Base-by-base conservation (phyloP, 495 filamentous ascomycete genomes). In the Penicillium taxi region DNA sequence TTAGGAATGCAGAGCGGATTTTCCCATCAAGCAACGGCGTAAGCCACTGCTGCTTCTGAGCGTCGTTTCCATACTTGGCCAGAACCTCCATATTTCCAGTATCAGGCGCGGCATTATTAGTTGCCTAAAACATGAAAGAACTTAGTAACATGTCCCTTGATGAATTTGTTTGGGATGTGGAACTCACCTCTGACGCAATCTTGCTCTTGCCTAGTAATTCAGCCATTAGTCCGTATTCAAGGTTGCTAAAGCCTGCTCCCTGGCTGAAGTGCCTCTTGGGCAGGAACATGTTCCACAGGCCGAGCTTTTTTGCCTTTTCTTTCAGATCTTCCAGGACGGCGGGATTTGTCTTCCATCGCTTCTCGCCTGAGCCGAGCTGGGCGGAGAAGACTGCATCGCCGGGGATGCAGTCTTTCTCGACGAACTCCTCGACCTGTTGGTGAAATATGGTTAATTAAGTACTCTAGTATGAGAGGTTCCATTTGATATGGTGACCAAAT, bases 211-310 rank as follows among this genome's bases (percentile, higher is more conserved):
- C 89, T 53, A 95, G 66, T 55, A 82, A 78, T 61, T 94, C 89
- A 15, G 88, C 88, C 82, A 94, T 94, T 57, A 95, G 60, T 3
- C 85, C 88, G 52, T 95, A 95, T 58, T 95, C 88, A 13, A 95
- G 69, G 58, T 94, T 95, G 8, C 76, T 83, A 63, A 83, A 90
- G 22, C 87, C 89, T 4, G 90, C 88, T 11, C 88, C 90, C 62
- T 96, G 84, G 44, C 78, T 83, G 73, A 94, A 96, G 66, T 96
- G 89, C 47, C 78, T 86, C 65, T 85, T 90, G 30, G 90, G 83
- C 41, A 98, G 62, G 72, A 98, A 98, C 78, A 98, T 83, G 59
- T 98, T 98, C 91, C 91, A 98, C 28, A 98, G 70, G 0, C 91
- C 91, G n/a, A 89, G 68, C 52, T 80, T 71, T 54, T 73, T 74